These are phyloP conservation scores for Sanghuangporus sanghuang DNA, from an alignment of 1,284 basidiomycete genomes.

Conservation along the genomic window DNA sequence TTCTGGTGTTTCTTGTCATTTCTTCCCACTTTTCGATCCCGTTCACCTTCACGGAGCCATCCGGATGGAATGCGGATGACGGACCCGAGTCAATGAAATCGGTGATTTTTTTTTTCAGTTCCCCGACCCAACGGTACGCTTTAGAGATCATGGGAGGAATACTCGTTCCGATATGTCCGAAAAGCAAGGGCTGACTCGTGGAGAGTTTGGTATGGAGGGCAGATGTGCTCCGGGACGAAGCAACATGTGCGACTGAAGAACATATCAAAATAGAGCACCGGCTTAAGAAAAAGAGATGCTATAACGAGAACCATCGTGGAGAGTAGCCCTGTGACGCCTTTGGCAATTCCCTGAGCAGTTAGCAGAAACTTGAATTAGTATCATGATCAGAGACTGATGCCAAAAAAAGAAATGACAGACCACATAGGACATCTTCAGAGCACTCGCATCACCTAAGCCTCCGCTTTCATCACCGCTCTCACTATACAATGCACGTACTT, in stretches of 20 bases:
- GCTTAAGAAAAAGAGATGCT: conserved; percentile 14
- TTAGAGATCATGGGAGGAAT: conserved; percentile 51
- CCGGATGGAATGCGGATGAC: too few species aligned
- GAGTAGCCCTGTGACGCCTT: conserved; percentile 39
- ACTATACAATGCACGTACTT: conserved; percentile 39
- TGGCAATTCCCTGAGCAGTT: conserved; percentile 45
- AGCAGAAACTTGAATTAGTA: neutral
- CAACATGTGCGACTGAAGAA: conserved; percentile 43
- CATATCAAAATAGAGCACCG: neutral
- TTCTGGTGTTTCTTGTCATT: too few species aligned
- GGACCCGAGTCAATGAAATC: too few species aligned
- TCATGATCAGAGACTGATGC: conserved; percentile 3
- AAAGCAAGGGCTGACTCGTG: conserved; percentile 40
- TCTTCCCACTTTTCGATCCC: too few species aligned
- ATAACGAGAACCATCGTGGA: conserved; percentile 53
- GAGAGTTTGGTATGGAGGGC: conserved; percentile 46
- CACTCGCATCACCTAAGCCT: conserved; percentile 53
- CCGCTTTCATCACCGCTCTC: conserved; percentile 25
- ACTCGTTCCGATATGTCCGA: conserved; percentile 34
- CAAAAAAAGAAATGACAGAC: conserved; percentile 30
- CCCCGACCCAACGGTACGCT: conserved; percentile 54
- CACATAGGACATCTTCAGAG: conserved; percentile 60
- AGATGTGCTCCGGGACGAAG: conserved; percentile 52
- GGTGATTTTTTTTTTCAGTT: conserved; percentile 64
- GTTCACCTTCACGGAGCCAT: too few species aligned